A percentile compares a stretch with the other conserved stretches of the same genome.
phyloP scores from a whole-genome alignment of 345 rosid genomes.

The Hypericum androsaemum region DNA sequence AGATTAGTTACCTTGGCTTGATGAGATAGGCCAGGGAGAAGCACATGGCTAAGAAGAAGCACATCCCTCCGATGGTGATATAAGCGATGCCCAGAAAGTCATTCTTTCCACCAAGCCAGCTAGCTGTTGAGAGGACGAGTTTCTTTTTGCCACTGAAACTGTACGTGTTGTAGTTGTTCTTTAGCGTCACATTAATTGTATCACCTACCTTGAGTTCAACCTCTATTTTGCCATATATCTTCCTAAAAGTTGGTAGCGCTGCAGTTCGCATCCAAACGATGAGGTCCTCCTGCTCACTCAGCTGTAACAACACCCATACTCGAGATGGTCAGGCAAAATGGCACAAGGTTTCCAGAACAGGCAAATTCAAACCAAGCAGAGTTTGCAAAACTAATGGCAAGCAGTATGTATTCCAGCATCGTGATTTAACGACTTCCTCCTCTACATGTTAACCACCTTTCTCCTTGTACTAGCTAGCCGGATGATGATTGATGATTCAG shows the following conservation, averaged over 20 bases:
- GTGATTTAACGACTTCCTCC: too few relatives aligned
- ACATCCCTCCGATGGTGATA: slow-evolving; percentile 78
- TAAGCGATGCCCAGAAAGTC: slow-evolving; percentile 97
- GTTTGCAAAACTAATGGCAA: background rate
- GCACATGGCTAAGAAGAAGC: slow-evolving; percentile 75
- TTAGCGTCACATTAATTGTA: slow-evolving; percentile 38
- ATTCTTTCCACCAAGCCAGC: slow-evolving; percentile 99
- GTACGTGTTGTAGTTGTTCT: slow-evolving; percentile 79
- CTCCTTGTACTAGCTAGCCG: too few relatives aligned
- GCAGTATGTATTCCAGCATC: too few relatives aligned
- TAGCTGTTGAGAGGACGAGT: slow-evolving; percentile 89
- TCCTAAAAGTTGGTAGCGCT: slow-evolving; percentile 95
- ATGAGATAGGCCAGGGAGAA: slow-evolving; percentile 77
- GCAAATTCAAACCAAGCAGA: background rate
- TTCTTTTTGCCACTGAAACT: slow-evolving; percentile 91
- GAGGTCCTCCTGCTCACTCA: slow-evolving; percentile 88
- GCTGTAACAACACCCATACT: slow-evolving; percentile 32
- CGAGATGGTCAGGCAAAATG: slow-evolving; percentile 11
- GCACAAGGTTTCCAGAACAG: background rate
- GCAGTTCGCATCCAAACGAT: slow-evolving; percentile 99
- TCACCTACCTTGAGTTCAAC: slow-evolving; percentile 52
- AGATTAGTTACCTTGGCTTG: slow-evolving; percentile 71
- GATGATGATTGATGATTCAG: too few relatives aligned
- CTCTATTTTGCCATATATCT: slow-evolving; percentile 93
- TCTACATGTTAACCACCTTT: too few relatives aligned